Evolutionary conservation across 2,329 filamentous ascomycete species (phyloP).

Genomic region (Cytospora chrysosperma): DNA sequence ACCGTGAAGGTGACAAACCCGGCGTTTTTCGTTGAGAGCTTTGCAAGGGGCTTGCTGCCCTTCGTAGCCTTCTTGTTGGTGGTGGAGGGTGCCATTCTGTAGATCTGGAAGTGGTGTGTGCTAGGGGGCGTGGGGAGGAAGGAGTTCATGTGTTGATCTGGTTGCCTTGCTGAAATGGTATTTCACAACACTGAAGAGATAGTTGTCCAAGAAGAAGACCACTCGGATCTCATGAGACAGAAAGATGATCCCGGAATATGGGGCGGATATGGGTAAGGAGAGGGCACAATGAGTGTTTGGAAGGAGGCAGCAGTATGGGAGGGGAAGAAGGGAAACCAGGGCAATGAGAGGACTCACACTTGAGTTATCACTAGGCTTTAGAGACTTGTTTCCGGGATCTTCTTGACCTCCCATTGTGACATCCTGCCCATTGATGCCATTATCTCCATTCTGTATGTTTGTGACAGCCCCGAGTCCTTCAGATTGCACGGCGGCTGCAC

Average conservation of each 20-base stretch:
- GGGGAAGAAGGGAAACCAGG: neutral
- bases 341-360: slow-evolving; percentile 6
- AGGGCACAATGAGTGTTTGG: neutral
- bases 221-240: too few species aligned
- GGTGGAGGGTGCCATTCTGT: neutral
- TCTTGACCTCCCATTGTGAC: slow-evolving; percentile 14
- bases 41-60: too few species aligned
- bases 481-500: neutral
- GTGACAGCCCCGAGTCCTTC: neutral
- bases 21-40: neutral
- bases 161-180: neutral
- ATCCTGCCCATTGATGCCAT: slow-evolving; percentile 12
- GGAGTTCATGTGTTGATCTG: neutral
- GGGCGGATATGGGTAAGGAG: too few species aligned
- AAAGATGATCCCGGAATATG: too few species aligned
- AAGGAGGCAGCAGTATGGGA: neutral
- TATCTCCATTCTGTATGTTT: neutral
- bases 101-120: neutral
- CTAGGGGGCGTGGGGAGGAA: neutral
- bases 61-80: neutral
- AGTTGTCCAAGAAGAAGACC: too few species aligned
- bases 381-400: slow-evolving; percentile 6
- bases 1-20: slow-evolving; percentile 5
- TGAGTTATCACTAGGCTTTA: neutral
- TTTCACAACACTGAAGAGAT: too few species aligned